Conservation (phyloP, 495 filamentous ascomycete genomes). For the Aspergillus sclerotiicarbonarius region DNA sequence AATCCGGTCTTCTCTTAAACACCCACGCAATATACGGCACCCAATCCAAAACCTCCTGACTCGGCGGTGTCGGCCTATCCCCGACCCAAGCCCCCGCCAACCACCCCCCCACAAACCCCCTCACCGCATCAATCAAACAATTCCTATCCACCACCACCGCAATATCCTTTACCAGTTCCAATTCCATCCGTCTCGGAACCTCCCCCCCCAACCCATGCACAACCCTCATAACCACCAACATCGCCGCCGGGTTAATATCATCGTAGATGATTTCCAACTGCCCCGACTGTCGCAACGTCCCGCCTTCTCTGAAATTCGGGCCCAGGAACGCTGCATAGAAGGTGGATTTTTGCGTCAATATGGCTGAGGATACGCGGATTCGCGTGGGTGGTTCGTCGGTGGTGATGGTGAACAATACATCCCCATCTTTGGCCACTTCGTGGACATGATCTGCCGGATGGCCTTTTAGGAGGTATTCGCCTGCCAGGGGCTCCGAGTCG, state of each 20-base stretch:
- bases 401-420: neutral
- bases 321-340: neutral
- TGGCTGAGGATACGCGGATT: neutral
- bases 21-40: neutral
- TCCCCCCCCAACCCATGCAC: neutral
- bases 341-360: neutral
- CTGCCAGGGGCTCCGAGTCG: neutral
- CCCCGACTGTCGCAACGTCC: neutral
- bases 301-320: neutral
- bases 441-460: neutral
- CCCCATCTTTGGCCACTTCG: neutral
- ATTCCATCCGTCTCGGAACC: neutral
- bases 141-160: neutral
- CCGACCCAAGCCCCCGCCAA: neutral
- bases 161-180: neutral
- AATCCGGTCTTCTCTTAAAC: neutral
- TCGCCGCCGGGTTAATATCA: neutral
- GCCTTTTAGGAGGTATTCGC: neutral
- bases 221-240: neutral
- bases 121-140: neutral
- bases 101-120: neutral
- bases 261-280: neutral
- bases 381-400: neutral
- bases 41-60: neutral
- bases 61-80: neutral